Conservation (phyloP, 768 basidiomycete species). For the Agaricus blazei region DNA sequence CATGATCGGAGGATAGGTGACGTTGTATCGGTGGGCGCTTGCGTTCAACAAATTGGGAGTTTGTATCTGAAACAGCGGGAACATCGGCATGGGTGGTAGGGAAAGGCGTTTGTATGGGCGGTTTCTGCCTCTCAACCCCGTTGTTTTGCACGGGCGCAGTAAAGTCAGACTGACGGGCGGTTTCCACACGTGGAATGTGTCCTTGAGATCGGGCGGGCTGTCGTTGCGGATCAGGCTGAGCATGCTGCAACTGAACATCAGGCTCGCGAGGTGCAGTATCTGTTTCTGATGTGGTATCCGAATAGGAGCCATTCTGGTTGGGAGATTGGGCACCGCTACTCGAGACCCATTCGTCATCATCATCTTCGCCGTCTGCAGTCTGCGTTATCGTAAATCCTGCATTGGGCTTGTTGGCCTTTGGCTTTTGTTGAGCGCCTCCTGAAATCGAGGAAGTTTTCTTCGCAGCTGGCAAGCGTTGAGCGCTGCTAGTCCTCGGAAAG, state of each 20-base stretch:
- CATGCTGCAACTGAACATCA: constrained; percentile 5
- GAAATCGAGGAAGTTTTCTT: constrained; percentile 24
- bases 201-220: constrained; percentile 15
- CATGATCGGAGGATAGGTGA: background rate
- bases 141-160: constrained; percentile 9
- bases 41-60: background rate
- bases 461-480: constrained; percentile 27
- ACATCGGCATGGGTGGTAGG: constrained; percentile 7
- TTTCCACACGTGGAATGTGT: constrained; percentile 24
- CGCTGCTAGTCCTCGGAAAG: constrained; percentile 26
- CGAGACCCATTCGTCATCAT: constrained; percentile 75
- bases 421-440: constrained; percentile 18
- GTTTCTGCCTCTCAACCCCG: constrained; percentile 7
- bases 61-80: background rate
- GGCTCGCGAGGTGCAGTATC: constrained; percentile 19
- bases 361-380: constrained; percentile 35
- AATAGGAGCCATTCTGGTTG: constrained; percentile 41
- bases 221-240: constrained; percentile 8
- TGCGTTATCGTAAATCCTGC: constrained; percentile 56
- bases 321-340: constrained; percentile 74
- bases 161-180: constrained; percentile 32
- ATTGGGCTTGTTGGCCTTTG: constrained; percentile 33
- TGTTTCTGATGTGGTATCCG: constrained; percentile 33
- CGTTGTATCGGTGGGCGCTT: constrained; percentile 8
- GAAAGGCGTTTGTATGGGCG: constrained; percentile 10